These are phyloP conservation scores for Calonectria montana DNA, from an alignment of 2,329 filamentous ascomycete species.

Conservation along the genomic window DNA sequence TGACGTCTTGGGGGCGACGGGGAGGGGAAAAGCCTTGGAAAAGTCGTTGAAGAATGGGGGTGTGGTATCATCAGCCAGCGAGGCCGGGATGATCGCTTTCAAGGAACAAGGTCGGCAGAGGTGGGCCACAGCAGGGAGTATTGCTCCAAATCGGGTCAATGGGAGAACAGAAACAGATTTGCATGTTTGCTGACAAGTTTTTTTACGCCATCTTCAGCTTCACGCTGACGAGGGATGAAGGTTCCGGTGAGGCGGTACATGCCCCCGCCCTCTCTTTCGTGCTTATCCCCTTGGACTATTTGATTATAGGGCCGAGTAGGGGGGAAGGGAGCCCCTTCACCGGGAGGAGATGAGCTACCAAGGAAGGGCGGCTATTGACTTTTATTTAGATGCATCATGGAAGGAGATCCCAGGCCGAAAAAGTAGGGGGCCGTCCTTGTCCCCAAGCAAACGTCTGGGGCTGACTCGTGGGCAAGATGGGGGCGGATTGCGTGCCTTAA, in stretches of 20 bases:
- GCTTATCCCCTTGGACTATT: slow-evolving; percentile 1
- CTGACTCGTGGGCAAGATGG: slow-evolving; percentile 31
- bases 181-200: slow-evolving; percentile 1
- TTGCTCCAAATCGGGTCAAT: slow-evolving; percentile 5
- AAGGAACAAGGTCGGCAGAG: slow-evolving; percentile 15
- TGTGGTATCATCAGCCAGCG: neutral
- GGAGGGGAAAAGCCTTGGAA: neutral
- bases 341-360: neutral
- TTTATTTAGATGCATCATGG: slow-evolving; percentile 25
- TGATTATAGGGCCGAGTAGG: slow-evolving; percentile 3
- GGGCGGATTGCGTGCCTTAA: slow-evolving; percentile 13
- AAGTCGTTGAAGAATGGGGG: neutral
- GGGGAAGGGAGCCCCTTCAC: neutral
- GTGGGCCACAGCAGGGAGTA: slow-evolving; percentile 4
- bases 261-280: neutral
- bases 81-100: slow-evolving; percentile 19
- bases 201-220: slow-evolving; percentile 1
- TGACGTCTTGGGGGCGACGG: neutral
- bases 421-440: slow-evolving; percentile 13
- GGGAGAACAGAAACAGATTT: slow-evolving; percentile 8
- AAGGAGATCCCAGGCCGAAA: slow-evolving; percentile 17
- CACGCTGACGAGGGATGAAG: slow-evolving; percentile 22
- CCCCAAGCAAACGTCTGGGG: slow-evolving; percentile 16
- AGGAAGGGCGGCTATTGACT: slow-evolving; percentile 28
- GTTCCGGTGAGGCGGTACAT: slow-evolving; percentile 13